phyloP scores from a whole-genome alignment of 768 basidiomycete species.

The Dioszegia hungarica region DNA sequence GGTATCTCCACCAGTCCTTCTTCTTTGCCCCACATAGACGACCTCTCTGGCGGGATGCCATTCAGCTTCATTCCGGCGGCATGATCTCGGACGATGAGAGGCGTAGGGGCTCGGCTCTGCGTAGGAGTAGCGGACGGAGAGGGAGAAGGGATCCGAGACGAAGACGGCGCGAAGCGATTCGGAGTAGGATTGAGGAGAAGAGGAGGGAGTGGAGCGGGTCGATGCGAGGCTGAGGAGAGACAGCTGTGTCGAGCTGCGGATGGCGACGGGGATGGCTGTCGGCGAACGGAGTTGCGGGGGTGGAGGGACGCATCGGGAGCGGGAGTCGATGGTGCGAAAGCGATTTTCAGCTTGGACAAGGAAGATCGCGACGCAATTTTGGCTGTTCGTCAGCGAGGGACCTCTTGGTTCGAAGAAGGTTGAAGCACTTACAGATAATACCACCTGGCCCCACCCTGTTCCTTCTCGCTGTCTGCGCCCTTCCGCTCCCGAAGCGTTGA shows the following conservation, averaged over 20 bases:
- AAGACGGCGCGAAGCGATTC: constrained; percentile 10
- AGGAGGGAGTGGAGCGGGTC: constrained; percentile 13
- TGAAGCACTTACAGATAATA: constrained; percentile 17
- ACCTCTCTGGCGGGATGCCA: neutral
- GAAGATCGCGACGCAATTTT: constrained; percentile 17
- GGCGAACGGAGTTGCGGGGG: neutral
- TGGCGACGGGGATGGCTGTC: constrained; percentile 8
- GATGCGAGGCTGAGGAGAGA: constrained; percentile 19
- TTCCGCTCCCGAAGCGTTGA: neutral
- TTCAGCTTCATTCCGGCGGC: neutral
- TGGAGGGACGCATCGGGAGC: neutral
- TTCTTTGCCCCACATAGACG: constrained; percentile 1
- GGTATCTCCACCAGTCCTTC: constrained; percentile 37
- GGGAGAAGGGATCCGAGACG: neutral
- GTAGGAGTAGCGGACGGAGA: constrained; percentile 1
- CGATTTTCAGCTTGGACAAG: constrained; percentile 12
- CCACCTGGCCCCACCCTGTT: constrained; percentile 23
- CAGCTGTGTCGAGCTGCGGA: constrained; percentile 2
- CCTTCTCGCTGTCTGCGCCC: constrained; percentile 23
- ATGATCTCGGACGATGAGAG: neutral
- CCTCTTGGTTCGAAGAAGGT: neutral
- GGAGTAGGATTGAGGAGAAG: neutral
- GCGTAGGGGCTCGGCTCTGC: neutral
- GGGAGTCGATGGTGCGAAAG: constrained; percentile 3
- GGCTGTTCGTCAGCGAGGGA: constrained; percentile 9